These are phyloP conservation scores for Pachysolen tannophilus DNA, from an alignment of 805 yeast genomes.

Conservation along the genomic window DNA sequence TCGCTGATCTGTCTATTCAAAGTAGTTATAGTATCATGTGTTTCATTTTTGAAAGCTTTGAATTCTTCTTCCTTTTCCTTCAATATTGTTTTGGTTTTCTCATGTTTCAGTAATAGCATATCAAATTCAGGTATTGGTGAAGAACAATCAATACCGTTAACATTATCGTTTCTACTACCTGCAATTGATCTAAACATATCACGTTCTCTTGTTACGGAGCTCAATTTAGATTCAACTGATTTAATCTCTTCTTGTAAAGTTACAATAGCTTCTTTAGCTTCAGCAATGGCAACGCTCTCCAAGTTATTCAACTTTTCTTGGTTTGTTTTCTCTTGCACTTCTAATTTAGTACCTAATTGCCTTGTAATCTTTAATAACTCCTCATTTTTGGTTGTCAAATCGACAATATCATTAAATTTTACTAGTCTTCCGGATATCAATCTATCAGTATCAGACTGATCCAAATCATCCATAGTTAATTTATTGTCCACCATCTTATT, in stretches of 20 bases:
- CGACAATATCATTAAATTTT: conserved; percentile 57
- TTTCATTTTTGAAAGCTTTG: conserved; percentile 33
- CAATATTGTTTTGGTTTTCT: conserved; percentile 19
- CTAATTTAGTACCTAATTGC: conserved; percentile 63
- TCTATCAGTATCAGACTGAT: conserved; percentile 59
- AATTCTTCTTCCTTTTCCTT: conserved; percentile 26
- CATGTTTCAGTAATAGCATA: conserved; percentile 19
- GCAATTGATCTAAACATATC: conserved; percentile 45
- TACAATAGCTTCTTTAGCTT: conserved; percentile 62
- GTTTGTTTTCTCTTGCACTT: conserved; percentile 41
- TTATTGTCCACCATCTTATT: conserved; percentile 38
- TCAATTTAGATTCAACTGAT: conserved; percentile 41
- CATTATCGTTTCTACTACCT: conserved; percentile 16
- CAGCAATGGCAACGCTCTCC: conserved; percentile 43
- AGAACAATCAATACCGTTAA: conserved; percentile 20
- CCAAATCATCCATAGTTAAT: conserved; percentile 17
- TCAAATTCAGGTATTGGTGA: conserved; percentile 7
- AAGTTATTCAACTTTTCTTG: conserved; percentile 27
- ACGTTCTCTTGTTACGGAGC: conserved; percentile 53
- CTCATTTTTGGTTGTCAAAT: conserved; percentile 66
- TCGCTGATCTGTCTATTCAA: conserved; percentile 38
- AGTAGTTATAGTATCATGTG: conserved; percentile 33
- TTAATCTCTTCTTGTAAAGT: conserved; percentile 53
- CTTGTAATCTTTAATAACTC: conserved; percentile 65
- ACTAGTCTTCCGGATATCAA: conserved; percentile 70